phyloP scores from a whole-genome alignment of 1,139 yeast genomes.

The Blastobotrys niveus region DNA sequence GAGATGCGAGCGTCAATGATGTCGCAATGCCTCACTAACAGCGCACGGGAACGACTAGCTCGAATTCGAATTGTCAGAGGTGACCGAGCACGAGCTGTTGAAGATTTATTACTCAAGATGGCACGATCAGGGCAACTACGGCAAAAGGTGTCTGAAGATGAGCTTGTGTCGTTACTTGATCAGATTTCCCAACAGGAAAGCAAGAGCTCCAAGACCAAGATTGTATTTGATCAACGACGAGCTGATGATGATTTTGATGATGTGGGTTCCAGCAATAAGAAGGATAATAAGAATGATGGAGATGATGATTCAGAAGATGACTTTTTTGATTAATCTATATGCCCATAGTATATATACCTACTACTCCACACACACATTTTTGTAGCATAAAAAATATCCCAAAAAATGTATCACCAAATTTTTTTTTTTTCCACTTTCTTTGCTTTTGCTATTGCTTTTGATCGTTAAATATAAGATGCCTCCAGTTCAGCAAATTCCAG shows the following conservation, averaged over 20 bases:
- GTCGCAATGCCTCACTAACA: constrained; percentile 68
- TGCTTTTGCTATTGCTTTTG: background rate
- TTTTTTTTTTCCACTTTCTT: background rate
- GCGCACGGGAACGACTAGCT: constrained; percentile 81
- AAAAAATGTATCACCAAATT: background rate
- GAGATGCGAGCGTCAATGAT: constrained; percentile 40
- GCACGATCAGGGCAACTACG: constrained; percentile 75
- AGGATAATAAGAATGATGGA: constrained; percentile 17
- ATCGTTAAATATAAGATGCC: constrained; percentile 47
- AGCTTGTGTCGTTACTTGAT: constrained; percentile 75
- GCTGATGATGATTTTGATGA: constrained; percentile 24
- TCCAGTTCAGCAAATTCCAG: constrained; percentile 71
- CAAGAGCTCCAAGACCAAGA: constrained; percentile 51
- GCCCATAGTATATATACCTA: background rate
- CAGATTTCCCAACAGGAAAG: constrained; percentile 77
- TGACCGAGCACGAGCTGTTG: constrained; percentile 85
- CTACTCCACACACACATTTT: no score
- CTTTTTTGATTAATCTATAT: constrained; percentile 30
- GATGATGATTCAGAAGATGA: constrained; percentile 33
- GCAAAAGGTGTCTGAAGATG: constrained; percentile 68
- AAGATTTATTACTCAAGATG: constrained; percentile 65
- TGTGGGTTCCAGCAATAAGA: background rate
- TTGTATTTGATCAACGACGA: constrained; percentile 37
- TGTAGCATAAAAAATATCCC: no score
- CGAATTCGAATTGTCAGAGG: constrained; percentile 86